phyloP scores from a whole-genome alignment of 306 rosid species.

The Ziziphus jujuba region DNA sequence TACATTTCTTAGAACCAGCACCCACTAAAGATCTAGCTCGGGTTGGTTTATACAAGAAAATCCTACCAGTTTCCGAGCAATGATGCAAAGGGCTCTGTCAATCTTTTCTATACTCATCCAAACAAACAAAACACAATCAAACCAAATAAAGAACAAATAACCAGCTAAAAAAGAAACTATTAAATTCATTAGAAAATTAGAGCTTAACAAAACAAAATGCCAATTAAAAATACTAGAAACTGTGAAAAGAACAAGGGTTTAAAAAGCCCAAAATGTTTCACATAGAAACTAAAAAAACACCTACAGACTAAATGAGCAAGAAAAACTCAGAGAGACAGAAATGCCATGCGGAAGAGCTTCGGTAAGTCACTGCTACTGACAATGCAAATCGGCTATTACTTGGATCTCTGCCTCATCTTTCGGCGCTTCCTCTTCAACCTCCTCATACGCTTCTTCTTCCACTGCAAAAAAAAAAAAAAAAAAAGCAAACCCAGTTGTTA shows the following conservation, averaged over 20 bases:
- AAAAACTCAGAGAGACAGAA: not conserved
- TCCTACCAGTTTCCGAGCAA: too few relatives aligned
- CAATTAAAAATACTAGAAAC: not conserved
- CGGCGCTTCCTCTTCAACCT: conserved; percentile 95
- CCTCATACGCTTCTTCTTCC: conserved; percentile 99
- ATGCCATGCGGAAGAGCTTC: not conserved
- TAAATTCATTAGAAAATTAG: not conserved
- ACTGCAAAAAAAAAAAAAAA: conserved; percentile 35
- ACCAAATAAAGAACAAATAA: not conserved
- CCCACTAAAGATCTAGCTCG: too few relatives aligned
- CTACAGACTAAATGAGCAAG: not conserved
- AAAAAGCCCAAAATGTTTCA: not conserved
- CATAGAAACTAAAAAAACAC: conserved; percentile 6
- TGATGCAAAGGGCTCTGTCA: too few relatives aligned
- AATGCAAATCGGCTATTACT: conserved; percentile 24
- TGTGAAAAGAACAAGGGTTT: not conserved
- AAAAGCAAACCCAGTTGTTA: not conserved
- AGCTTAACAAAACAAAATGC: not conserved
- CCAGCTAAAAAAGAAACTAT: not conserved
- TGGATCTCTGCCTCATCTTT: conserved; percentile 96
- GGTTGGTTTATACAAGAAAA: too few relatives aligned
- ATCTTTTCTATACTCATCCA: too few relatives aligned
- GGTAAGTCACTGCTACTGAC: conserved; percentile 1
- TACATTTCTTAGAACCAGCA: too few relatives aligned
- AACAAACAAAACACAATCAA: not conserved